Base-by-base conservation (phyloP, 257 asterid species). In the Thymus quinquecostatus region DNA sequence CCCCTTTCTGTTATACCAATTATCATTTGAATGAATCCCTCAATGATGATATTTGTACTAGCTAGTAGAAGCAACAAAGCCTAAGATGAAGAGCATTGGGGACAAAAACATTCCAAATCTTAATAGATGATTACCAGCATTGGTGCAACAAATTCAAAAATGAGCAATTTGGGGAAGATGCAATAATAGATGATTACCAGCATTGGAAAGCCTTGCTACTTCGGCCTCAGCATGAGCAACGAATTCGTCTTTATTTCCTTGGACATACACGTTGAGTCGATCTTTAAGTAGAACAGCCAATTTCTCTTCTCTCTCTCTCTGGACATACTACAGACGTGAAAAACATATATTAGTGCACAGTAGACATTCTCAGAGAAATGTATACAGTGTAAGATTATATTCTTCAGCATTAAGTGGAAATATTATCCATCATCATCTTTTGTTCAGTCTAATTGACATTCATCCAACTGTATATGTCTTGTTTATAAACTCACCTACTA, bases 221-320 rank as follows among this genome's bases (percentile, higher is more conserved):
- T 95, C 99, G 4, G 88, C 96, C 79, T 92, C 89, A 69, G 98
- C 96, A 8, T 88, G 86, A 77, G 49, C 67, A 73, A 76, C 76
- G 40, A 92, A 95, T 2, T 88, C 98, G 60, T 92, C 94, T 88
- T 91, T 95, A 73, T 90, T 86, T 75, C 96, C 98, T 81, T 89
- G 99, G 79, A 95, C 87, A 75, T 92, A 95, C 47, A 84, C 74
- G 81, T 95, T 87, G 58, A 95, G 90, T 72, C 88, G 86, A 81
- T 87, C 94, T 83, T 77, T 89, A 40, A 95, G 88, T 78, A 81
- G 76, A 76, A 80, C 77, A 70, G 86, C 88, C 78, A 95, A 96
- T 81, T 92, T 95, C 77, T 95, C 98, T 81, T 95, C 98, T 82
- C 99, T 89, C 76, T 95, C 99, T 87, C 51, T 92, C 77, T 95